phyloP scores from a whole-genome alignment of 129 eudicot genomes.

The Flaveria linearis region DNA sequence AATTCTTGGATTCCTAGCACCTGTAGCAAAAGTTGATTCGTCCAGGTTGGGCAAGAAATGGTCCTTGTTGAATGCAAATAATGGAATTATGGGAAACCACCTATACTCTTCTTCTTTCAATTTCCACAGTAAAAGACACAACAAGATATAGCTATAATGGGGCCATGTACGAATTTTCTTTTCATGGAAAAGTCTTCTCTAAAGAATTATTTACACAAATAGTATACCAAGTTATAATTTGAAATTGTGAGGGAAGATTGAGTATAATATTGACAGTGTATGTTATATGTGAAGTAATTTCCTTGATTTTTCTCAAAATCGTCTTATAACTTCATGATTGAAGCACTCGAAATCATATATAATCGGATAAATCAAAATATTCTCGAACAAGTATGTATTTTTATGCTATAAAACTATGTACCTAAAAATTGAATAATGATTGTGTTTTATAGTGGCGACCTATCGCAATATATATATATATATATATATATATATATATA shows the following conservation, averaged over 20 bases:
- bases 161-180: conserved; percentile 5
- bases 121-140: conserved; percentile 26
- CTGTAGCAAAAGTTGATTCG: conserved; percentile 24
- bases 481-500: no score
- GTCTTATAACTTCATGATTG: no score
- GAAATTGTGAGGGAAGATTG: not conserved
- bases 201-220: not conserved
- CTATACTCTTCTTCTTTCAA: conserved; percentile 9
- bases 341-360: no score
- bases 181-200: conserved; percentile 25
- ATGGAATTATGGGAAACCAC: conserved; percentile 19
- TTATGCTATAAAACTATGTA: no score
- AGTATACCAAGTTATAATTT: not conserved
- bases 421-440: no score
- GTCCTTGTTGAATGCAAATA: conserved; percentile 23
- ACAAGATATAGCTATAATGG: conserved; percentile 23
- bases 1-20: conserved; percentile 8
- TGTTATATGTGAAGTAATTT: not conserved
- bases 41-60: conserved; percentile 24
- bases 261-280: not conserved
- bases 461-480: no score
- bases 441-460: no score
- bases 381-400: no score
- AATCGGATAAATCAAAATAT: no score
- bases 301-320: no score